These are phyloP conservation scores for Crataegus laevigata DNA, from an alignment of 306 rosid species.

Conservation along the genomic window DNA sequence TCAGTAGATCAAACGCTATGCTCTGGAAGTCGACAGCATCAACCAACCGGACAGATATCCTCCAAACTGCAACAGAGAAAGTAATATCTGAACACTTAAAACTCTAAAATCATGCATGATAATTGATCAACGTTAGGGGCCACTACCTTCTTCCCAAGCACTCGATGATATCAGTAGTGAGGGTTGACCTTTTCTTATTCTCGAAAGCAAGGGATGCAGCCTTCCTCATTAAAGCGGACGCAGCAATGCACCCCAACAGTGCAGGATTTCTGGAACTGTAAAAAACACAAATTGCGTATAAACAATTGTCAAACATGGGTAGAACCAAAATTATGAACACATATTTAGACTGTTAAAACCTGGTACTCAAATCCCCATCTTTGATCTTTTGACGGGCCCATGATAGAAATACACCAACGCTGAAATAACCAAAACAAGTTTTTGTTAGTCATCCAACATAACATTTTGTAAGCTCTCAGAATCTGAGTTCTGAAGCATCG, in stretches of 20 bases:
- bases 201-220: conserved; percentile 83
- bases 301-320: background rate
- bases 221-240: conserved; percentile 69
- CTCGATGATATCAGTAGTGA: conserved; percentile 81
- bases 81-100: background rate
- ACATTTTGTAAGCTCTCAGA: background rate
- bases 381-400: conserved; percentile 55
- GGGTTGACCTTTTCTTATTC: conserved; percentile 79
- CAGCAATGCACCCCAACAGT: conserved; percentile 77
- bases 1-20: background rate
- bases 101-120: background rate
- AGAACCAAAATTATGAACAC: background rate
- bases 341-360: conserved; percentile 28
- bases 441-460: background rate
- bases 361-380: conserved; percentile 29
- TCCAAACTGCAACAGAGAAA: conserved; percentile 55
- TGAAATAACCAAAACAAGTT: conserved; percentile 18
- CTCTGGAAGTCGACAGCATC: conserved; percentile 11
- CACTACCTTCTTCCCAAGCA: conserved; percentile 74
- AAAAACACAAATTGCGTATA: conserved; percentile 9
- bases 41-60: conserved; percentile 57
- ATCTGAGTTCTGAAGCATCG: background rate
- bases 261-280: conserved; percentile 60
- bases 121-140: background rate
- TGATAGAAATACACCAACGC: conserved; percentile 77